These are phyloP conservation scores for Umbelopsis sp. DNA, from an alignment of 192 early-diverging fungal genomes.

Conservation along the genomic window DNA sequence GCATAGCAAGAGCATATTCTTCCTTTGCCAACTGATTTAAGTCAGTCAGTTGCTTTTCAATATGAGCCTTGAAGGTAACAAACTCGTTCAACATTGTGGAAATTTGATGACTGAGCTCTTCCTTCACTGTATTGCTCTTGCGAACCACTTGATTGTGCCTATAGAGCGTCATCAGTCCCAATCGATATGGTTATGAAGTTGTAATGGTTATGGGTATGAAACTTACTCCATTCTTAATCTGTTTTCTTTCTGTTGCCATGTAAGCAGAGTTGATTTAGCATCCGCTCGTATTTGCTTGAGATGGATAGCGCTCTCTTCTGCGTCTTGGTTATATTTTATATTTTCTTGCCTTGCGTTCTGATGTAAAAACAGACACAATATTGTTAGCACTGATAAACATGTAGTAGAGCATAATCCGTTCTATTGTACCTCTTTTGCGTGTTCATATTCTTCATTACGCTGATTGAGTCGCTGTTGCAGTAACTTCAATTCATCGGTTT, in stretches of 20 bases:
- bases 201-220: background rate
- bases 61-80: constrained; percentile 3
- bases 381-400: too few relatives aligned
- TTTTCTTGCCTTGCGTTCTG: constrained; percentile 11
- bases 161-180: background rate
- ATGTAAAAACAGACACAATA: background rate
- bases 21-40: constrained; percentile 12
- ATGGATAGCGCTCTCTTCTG: constrained; percentile 2
- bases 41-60: constrained; percentile 10
- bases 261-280: constrained; percentile 8
- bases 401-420: too few relatives aligned
- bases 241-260: constrained; percentile 15
- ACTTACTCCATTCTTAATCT: constrained; percentile 10
- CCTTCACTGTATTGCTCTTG: background rate
- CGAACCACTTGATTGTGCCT: constrained; percentile 11
- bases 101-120: constrained; percentile 11
- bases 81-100: constrained; percentile 12
- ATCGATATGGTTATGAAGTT: background rate
- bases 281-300: constrained; percentile 16
- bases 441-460: constrained; percentile 13
- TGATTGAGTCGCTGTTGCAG: constrained; percentile 1
- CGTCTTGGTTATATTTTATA: constrained; percentile 3
- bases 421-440: background rate
- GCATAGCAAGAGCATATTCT: constrained; percentile 10
- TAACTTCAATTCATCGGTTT: background rate